A percentile compares a stretch with the other conserved stretches of the same genome.
Conservation (phyloP, 2,329 filamentous ascomycete species). For the Aspergillus ochraceoroseus region DNA sequence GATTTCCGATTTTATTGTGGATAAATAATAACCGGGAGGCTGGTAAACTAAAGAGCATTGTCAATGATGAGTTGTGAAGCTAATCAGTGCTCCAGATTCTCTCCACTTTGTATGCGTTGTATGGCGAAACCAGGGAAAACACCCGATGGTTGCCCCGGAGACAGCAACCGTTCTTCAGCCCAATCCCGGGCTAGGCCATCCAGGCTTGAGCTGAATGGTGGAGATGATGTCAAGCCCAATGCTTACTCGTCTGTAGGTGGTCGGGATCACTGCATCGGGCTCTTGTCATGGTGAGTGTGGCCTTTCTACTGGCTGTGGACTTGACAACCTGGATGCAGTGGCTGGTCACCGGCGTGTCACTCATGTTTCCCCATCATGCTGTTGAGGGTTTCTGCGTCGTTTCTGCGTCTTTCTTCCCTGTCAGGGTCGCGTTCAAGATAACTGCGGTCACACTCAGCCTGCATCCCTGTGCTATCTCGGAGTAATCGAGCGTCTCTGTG, state of each 20-base stretch:
- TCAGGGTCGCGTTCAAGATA: background rate
- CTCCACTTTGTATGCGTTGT: conserved; percentile 11
- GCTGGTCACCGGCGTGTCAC: no score
- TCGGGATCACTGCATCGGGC: conserved; percentile 6
- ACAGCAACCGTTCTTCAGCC: conserved; percentile 10
- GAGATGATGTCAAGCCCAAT: conserved; percentile 5
- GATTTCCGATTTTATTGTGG: conserved; percentile 7
- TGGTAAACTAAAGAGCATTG: conserved; percentile 5
- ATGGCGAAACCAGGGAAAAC: conserved; percentile 14
- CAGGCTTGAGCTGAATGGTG: conserved; percentile 11
- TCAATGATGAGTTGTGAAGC: conserved; percentile 6
- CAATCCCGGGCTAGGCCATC: conserved; percentile 4
- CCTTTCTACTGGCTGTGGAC: no score
- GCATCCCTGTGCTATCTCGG: background rate
- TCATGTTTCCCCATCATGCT: no score
- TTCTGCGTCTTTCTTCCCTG: background rate
- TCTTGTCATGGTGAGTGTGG: no score
- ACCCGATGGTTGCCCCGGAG: conserved; percentile 22
- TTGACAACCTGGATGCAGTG: no score
- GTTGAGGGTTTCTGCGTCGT: background rate
- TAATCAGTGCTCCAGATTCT: conserved; percentile 17
- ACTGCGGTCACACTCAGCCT: background rate
- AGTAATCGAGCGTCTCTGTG: no score
- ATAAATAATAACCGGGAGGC: conserved; percentile 8
- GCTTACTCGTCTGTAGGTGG: background rate